These are phyloP conservation scores for Penicillium olsonii DNA, from an alignment of 2,329 filamentous ascomycete genomes.

Conservation along the genomic window DNA sequence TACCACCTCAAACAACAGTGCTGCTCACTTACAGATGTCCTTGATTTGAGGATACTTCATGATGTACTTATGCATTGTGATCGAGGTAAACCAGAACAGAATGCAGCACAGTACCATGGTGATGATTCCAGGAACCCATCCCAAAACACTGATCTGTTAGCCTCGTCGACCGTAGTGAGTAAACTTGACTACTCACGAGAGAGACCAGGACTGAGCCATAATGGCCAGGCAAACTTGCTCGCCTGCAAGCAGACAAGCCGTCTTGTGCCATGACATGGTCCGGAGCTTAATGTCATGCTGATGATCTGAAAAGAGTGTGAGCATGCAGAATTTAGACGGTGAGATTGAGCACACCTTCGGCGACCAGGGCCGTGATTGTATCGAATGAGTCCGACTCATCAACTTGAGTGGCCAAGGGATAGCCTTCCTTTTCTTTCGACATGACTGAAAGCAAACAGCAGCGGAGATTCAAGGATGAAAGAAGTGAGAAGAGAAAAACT, in stretches of 20 bases:
- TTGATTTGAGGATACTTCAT: slow-evolving; percentile 55
- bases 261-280: slow-evolving; percentile 58
- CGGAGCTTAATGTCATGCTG: slow-evolving; percentile 51
- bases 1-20: background rate
- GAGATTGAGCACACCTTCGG: slow-evolving; percentile 15
- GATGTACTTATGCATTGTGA: slow-evolving; percentile 56
- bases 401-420: slow-evolving; percentile 9
- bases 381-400: slow-evolving; percentile 15
- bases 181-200: slow-evolving; percentile 39
- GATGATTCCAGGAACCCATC: slow-evolving; percentile 27
- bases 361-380: slow-evolving; percentile 23
- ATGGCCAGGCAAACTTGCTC: slow-evolving; percentile 56
- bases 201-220: slow-evolving; percentile 55
- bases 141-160: slow-evolving; percentile 17
- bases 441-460: slow-evolving; percentile 5
- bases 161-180: slow-evolving; percentile 1
- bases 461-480: background rate
- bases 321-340: background rate
- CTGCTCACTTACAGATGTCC: slow-evolving; percentile 45
- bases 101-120: slow-evolving; percentile 47
- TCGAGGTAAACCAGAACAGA: slow-evolving; percentile 53
- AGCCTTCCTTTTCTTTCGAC: slow-evolving; percentile 15
- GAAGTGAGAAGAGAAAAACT: background rate
- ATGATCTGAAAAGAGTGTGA: slow-evolving; percentile 16
- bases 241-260: slow-evolving; percentile 50